Evolutionary conservation across 768 basidiomycete species (phyloP), one percentile per base, ranked within the genome.

Genomic region (Myochromella boudieri): DNA sequence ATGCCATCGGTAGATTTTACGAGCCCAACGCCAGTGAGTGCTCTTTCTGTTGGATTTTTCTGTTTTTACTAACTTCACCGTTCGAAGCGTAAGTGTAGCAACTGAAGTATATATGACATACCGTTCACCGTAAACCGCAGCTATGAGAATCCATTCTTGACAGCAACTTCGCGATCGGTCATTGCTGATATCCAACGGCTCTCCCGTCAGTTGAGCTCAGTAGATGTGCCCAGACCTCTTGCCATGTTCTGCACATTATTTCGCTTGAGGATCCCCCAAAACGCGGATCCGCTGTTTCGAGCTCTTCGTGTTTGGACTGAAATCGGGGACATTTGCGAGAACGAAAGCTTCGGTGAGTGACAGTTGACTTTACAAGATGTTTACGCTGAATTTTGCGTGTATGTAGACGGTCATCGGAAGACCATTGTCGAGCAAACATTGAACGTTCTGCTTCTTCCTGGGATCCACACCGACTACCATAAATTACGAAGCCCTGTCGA

Each of bases 71-170:
- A 47, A 43, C 55, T 57, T 28, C 31, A 48, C 45, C 9, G 18
- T 48, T 41, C 33, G 11, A 42, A 77, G 74, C 70, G 75, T 77
- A 63, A 73, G 76, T 57, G 14, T 33, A n/a, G 26, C 9, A 40
- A 29, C 14, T 26, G 18, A 38, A 28, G 12, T 39, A 18, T 20
- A 32, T 28, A 24, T 32, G 47, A 37, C 26, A 27, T 45, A 15
- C 28, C 39, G 49, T 0, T 51, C 40, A 29, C 4, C 46, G 29
- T 42, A 28, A 31, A 26, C 44, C 39, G 28, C 51, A 86, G 84
- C 57, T 91, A 91, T 58, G 87, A 91, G 68, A 91, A 91, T 57
- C 89, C 89, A 3, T 62, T 86, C 52, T 60, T 91, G 31, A 89
- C 87, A 26, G 85, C 87, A 27, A 85, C 81, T 5, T 86, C 87